Conservation (phyloP, 2,329 filamentous ascomycete species). For the Thelonectria discophora region DNA sequence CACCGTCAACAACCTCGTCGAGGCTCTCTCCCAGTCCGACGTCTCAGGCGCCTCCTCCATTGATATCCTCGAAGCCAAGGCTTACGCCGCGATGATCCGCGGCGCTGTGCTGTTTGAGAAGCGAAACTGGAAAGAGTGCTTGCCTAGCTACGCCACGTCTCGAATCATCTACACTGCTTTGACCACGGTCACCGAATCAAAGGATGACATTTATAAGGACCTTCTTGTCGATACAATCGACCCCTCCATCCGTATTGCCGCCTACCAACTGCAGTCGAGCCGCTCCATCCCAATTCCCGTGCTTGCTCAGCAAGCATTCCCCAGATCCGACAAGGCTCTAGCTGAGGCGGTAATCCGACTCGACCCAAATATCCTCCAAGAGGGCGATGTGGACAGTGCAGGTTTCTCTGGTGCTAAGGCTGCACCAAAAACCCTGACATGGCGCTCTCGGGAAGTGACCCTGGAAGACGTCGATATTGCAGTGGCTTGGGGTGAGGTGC, state of each 20-base stretch:
- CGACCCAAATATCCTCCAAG: conserved; percentile 72
- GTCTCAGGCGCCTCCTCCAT: conserved; percentile 71
- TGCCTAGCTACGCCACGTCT: conserved; percentile 78
- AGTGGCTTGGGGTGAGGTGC: conserved; percentile 78
- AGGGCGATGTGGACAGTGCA: conserved; percentile 58
- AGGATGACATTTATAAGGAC: conserved; percentile 85
- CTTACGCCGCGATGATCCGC: conserved; percentile 79
- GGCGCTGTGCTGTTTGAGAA: conserved; percentile 88
- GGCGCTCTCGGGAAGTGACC: conserved; percentile 85
- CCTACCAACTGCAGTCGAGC: conserved; percentile 89
- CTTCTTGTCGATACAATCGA: conserved; percentile 87
- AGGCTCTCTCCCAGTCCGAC: conserved; percentile 69
- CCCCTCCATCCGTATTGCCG: conserved; percentile 91
- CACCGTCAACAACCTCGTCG: conserved; percentile 73
- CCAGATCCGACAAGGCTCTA: conserved; percentile 68
- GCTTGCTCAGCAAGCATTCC: conserved; percentile 83
- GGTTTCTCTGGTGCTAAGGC: conserved; percentile 61
- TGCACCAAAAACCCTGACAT: conserved; percentile 79
- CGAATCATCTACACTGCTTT: conserved; percentile 86
- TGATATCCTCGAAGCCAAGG: conserved; percentile 85
- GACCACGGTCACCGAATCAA: conserved; percentile 63
- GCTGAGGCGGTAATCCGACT: conserved; percentile 74
- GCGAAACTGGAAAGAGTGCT: conserved; percentile 81
- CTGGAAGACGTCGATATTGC: conserved; percentile 95
- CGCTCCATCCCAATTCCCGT: conserved; percentile 82